Evolutionary conservation across 2,329 filamentous ascomycete species (phyloP).

Genomic region (Fusarium armeniacum): DNA sequence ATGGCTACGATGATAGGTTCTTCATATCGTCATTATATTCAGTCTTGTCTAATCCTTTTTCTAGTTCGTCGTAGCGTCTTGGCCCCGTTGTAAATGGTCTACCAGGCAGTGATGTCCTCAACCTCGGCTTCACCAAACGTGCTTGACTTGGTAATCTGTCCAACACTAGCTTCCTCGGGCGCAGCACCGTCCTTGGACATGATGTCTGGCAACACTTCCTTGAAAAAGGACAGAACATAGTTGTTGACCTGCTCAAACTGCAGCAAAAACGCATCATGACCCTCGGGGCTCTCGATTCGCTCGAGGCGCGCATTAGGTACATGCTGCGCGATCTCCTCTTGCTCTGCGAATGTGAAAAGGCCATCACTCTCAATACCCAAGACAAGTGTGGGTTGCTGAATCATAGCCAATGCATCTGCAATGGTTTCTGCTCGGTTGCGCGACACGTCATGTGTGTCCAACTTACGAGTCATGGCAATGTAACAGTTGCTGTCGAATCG

Average conservation of each 20-base stretch:
- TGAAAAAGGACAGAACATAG: constrained; percentile 86
- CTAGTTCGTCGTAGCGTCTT: not conserved
- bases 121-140: constrained; percentile 97
- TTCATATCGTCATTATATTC: constrained; percentile 10
- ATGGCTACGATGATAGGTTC: not conserved
- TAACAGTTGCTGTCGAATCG: constrained; percentile 99
- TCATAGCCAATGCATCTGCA: constrained; percentile 80
- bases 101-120: constrained; percentile 97
- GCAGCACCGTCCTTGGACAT: constrained; percentile 75
- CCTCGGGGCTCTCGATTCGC: constrained; percentile 93
- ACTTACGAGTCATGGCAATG: constrained; percentile 97
- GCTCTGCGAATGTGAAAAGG: constrained; percentile 96
- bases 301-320: constrained; percentile 83
- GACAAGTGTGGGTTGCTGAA: constrained; percentile 90
- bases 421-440: constrained; percentile 78
- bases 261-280: constrained; percentile 94
- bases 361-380: constrained; percentile 96
- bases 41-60: constrained; percentile 17
- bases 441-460: constrained; percentile 96
- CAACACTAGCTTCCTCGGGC: constrained; percentile 66
- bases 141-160: constrained; percentile 83
- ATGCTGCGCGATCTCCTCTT: constrained; percentile 87
- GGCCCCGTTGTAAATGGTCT: constrained; percentile 47
- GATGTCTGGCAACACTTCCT: constrained; percentile 86
- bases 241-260: constrained; percentile 98